These are phyloP conservation scores for Plenodomus tracheiphilus DNA, from an alignment of 2,329 filamentous ascomycete genomes.

Conservation along the genomic window DNA sequence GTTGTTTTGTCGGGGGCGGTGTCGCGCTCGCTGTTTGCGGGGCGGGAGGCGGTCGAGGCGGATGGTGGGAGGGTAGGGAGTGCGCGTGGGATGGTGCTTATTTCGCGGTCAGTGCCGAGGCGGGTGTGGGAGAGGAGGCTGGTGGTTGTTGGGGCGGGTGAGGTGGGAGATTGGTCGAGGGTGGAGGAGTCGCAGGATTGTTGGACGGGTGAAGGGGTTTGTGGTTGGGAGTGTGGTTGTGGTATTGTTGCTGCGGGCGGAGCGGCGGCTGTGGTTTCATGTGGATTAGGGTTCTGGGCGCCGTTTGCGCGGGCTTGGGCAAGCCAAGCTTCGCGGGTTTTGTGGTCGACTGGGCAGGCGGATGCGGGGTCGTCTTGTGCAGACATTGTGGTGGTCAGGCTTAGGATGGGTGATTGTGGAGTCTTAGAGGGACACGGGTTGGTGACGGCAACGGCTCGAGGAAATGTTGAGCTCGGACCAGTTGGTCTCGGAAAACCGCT, in stretches of 20 bases:
- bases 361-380: slow-evolving; percentile 39
- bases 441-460: slow-evolving; percentile 21
- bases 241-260: slow-evolving; percentile 28
- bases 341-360: slow-evolving; percentile 85
- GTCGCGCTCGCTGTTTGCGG: slow-evolving; percentile 78
- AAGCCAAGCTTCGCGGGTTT: slow-evolving; percentile 86
- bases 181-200: slow-evolving; percentile 45
- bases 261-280: slow-evolving; percentile 13
- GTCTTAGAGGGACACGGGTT: slow-evolving; percentile 8
- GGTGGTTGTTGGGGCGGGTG: slow-evolving; percentile 20
- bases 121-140: slow-evolving; percentile 34
- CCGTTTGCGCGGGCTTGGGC: slow-evolving; percentile 60
- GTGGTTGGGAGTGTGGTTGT: slow-evolving; percentile 18
- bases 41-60: slow-evolving; percentile 33
- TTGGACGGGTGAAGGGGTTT: slow-evolving; percentile 22
- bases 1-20: slow-evolving; percentile 62
- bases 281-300: slow-evolving; percentile 35
- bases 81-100: slow-evolving; percentile 44
- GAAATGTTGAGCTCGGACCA: slow-evolving; percentile 30
- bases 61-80: slow-evolving; percentile 34
- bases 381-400: slow-evolving; percentile 21
- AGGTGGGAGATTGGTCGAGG: slow-evolving; percentile 35
- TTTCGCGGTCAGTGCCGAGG: slow-evolving; percentile 51
- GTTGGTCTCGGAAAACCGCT: slow-evolving; percentile 12
- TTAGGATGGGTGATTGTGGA: slow-evolving; percentile 4